These are phyloP conservation scores for Tricholoma furcatifolium DNA, from an alignment of 768 basidiomycete genomes.

Conservation along the genomic window DNA sequence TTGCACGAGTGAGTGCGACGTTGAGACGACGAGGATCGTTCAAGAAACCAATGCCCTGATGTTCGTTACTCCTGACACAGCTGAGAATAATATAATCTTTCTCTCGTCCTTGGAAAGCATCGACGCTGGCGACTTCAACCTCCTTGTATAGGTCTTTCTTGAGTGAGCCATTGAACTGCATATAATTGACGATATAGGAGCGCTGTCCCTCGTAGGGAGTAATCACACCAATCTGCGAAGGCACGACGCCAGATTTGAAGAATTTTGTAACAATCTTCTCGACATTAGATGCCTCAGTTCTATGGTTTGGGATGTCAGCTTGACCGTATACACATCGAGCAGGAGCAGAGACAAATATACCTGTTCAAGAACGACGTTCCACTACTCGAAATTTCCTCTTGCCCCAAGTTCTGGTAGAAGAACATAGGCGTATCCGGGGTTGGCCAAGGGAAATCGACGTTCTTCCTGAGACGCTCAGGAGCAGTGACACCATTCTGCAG, in stretches of 20 bases:
- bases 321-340: background rate
- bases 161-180: slow-evolving; percentile 99
- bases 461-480: slow-evolving; percentile 94
- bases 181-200: slow-evolving; percentile 97
- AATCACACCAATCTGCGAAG: slow-evolving; percentile 95
- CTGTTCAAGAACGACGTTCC: slow-evolving; percentile 98
- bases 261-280: slow-evolving; percentile 99
- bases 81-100: slow-evolving; percentile 99
- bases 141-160: slow-evolving; percentile 99
- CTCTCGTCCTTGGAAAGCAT: slow-evolving; percentile 99
- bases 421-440: slow-evolving; percentile 98
- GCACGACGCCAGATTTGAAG: slow-evolving; percentile 98
- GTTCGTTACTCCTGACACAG: slow-evolving; percentile 98
- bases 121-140: slow-evolving; percentile 97
- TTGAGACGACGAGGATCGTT: slow-evolving; percentile 96
- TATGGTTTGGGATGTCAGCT: slow-evolving; percentile 22
- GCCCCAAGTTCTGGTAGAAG: slow-evolving; percentile 99
- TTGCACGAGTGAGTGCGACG: slow-evolving; percentile 95
- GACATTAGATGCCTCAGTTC: slow-evolving; percentile 98
- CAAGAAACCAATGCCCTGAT: slow-evolving; percentile 99
- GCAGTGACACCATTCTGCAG: slow-evolving; percentile 99
- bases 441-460: slow-evolving; percentile 99
- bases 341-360: slow-evolving; percentile 38
- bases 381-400: slow-evolving; percentile 98
- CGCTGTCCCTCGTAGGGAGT: slow-evolving; percentile 99